Conservation (phyloP, 2,329 filamentous ascomycete species). For the Alternaria tenuissima region DNA sequence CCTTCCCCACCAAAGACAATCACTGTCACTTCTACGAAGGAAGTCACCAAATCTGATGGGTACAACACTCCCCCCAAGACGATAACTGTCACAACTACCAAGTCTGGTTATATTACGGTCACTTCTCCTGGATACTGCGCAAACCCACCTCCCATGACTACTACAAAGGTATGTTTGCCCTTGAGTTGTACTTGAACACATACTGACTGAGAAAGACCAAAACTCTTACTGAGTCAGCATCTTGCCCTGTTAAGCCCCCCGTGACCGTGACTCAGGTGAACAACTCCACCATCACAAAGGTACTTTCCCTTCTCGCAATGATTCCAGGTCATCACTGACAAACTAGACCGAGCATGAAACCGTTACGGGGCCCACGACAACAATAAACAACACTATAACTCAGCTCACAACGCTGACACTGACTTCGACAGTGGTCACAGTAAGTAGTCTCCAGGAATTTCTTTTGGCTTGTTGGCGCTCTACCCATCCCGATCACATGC, state of each 20-base stretch:
- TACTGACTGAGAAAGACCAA: neutral
- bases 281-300: conserved; percentile 17
- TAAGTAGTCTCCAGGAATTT: conserved; percentile 1
- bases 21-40: conserved; percentile 7
- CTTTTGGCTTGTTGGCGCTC: neutral
- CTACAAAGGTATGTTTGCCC: neutral
- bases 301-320: neutral
- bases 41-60: neutral
- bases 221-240: neutral
- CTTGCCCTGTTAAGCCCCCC: neutral
- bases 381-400: conserved; percentile 23
- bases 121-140: neutral
- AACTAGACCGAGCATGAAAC: conserved; percentile 1
- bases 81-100: neutral
- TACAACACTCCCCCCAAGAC: neutral
- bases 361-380: conserved; percentile 11
- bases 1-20: neutral
- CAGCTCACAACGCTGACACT: conserved; percentile 22
- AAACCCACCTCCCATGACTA: neutral
- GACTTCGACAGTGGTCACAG: conserved; percentile 29
- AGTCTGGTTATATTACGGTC: neutral
- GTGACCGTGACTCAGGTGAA: conserved; percentile 8
- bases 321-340: neutral
- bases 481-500: neutral
- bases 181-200: neutral